Conservation (phyloP, 2,329 filamentous ascomycete genomes). For the Pseudomassariella vexata region DNA sequence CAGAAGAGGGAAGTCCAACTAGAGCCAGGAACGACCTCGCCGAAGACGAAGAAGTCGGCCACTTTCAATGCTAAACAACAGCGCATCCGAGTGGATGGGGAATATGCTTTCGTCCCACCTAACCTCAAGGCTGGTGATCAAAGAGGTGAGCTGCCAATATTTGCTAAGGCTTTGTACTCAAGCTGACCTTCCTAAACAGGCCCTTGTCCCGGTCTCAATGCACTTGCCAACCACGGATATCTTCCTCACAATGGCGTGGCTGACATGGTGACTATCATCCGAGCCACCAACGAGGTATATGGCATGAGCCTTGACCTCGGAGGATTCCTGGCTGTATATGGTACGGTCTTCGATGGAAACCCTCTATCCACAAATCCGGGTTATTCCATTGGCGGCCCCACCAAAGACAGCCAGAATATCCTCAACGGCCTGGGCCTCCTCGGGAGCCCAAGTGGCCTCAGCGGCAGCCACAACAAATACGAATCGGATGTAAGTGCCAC, state of each 20-base stretch:
- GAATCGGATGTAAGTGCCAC: slow-evolving; percentile 19
- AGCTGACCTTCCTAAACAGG: slow-evolving; percentile 1
- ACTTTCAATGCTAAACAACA: background rate
- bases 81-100: background rate
- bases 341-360: slow-evolving; percentile 36
- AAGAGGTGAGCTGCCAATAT: background rate
- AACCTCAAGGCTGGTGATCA: slow-evolving; percentile 1
- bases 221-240: slow-evolving; percentile 5
- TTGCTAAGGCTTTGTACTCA: background rate
- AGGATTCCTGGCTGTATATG: slow-evolving; percentile 33
- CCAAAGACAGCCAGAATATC: slow-evolving; percentile 2
- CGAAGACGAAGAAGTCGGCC: background rate
- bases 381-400: slow-evolving; percentile 34
- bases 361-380: slow-evolving; percentile 23
- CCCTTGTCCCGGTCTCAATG: slow-evolving; percentile 4
- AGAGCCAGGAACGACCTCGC: background rate
- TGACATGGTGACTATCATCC: slow-evolving; percentile 1
- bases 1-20: too few relatives aligned
- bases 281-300: slow-evolving; percentile 26
- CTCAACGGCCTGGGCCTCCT: slow-evolving; percentile 10
- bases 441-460: slow-evolving; percentile 16
- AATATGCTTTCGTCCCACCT: slow-evolving; percentile 2
- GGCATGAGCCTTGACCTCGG: slow-evolving; percentile 37
- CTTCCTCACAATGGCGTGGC: slow-evolving; percentile 3
- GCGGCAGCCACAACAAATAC: slow-evolving; percentile 18